Percentiles rank a stretch among this genome's conserved stretches.
These are phyloP conservation scores for Ambrosia hybrid DNA, from an alignment of 140 eudicot species.

Conservation along the genomic window DNA sequence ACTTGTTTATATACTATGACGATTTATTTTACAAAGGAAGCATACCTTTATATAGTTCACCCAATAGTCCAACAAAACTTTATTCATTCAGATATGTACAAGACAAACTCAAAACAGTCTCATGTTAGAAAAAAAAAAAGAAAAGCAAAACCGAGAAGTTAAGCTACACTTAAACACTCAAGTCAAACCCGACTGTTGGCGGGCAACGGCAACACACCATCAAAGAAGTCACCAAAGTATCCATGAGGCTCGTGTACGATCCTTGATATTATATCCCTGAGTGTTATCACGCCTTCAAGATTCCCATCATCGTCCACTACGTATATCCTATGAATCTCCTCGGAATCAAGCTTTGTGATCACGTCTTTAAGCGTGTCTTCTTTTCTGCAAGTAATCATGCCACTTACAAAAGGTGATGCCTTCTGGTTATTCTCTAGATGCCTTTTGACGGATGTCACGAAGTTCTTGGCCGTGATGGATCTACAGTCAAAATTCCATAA, in stretches of 20 bases:
- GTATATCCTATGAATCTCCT: constrained; percentile 80
- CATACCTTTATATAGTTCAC: neutral
- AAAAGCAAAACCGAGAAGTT: neutral
- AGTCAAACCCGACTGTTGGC: constrained; percentile 74
- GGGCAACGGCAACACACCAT: constrained; percentile 80
- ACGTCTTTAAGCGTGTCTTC: constrained; percentile 59
- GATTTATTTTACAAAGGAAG: no score
- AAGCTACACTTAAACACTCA: neutral
- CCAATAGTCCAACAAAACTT: neutral
- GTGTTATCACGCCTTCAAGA: constrained; percentile 77
- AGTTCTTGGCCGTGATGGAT: constrained; percentile 82
- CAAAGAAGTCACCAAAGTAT: constrained; percentile 93
- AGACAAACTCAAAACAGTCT: constrained; percentile 23
- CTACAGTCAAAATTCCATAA: constrained; percentile 38
- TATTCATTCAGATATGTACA: constrained; percentile 24
- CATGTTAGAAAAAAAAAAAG: constrained; percentile 12
- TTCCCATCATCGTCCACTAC: constrained; percentile 67
- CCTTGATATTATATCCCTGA: constrained; percentile 85
- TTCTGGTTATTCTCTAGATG: constrained; percentile 51
- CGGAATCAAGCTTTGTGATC: constrained; percentile 61
- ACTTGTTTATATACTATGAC: no score
- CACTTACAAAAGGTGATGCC: constrained; percentile 45
- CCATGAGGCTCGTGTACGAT: constrained; percentile 94
- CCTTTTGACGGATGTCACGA: constrained; percentile 66
- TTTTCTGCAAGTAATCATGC: constrained; percentile 70